These are phyloP conservation scores for Mucor indicus DNA, from an alignment of 371 early-diverging fungal genomes.

Conservation along the genomic window DNA sequence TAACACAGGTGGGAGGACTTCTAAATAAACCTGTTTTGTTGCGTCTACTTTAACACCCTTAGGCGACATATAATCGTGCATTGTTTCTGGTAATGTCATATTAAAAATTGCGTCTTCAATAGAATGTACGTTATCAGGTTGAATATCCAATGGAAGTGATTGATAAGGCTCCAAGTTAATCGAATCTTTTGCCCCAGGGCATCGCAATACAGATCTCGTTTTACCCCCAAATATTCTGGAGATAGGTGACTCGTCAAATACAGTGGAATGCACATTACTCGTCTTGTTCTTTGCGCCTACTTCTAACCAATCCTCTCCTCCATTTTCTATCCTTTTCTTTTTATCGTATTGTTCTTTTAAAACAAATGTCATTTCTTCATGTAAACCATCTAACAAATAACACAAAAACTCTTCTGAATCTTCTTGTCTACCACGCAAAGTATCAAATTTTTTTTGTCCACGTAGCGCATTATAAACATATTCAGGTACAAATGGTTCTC, in stretches of 20 bases:
- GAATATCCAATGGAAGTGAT: conserved; percentile 85
- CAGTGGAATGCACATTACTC: conserved; percentile 43
- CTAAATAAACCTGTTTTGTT: conserved; percentile 83
- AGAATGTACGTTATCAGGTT: conserved; percentile 71
- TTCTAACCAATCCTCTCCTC: conserved; percentile 80
- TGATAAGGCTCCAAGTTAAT: conserved; percentile 88
- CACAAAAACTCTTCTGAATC: conserved; percentile 97
- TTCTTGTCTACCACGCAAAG: conserved; percentile 90
- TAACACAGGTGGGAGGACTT: conserved; percentile 86
- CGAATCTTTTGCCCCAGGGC: conserved; percentile 77
- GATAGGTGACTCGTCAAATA: conserved; percentile 75
- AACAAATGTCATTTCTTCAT: conserved; percentile 82
- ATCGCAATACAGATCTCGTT: conserved; percentile 73
- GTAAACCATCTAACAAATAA: conserved; percentile 88
- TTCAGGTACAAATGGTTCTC: conserved; percentile 88
- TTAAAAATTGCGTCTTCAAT: conserved; percentile 86
- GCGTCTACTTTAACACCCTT: conserved; percentile 64
- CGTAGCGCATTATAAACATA: conserved; percentile 90
- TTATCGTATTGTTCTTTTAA: conserved; percentile 26
- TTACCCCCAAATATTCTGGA: conserved; percentile 85
- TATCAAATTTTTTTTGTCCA: conserved; percentile 74
- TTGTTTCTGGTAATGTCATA: conserved; percentile 71
- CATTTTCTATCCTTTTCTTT: conserved; percentile 22
- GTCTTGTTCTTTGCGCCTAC: conserved; percentile 86
- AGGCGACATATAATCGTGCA: conserved; percentile 58